Conservation (phyloP, 1,139 yeast genomes). For the Kodamaea arcana region DNA sequence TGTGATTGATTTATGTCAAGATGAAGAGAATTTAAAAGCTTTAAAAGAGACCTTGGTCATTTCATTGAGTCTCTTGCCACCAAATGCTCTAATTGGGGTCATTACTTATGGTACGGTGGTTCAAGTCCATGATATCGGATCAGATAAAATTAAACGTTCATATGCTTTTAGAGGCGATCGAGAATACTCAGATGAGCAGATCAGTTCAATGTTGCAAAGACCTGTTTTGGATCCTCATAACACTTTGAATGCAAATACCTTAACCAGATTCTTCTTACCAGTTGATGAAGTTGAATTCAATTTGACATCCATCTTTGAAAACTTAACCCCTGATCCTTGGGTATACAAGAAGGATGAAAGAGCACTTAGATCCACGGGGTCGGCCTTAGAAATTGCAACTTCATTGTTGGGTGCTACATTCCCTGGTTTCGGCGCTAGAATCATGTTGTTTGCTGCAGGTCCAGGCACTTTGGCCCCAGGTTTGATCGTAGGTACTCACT, state of each 20-base stretch:
- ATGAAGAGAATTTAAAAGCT: slow-evolving; percentile 85
- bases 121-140: slow-evolving; percentile 88
- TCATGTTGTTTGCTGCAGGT: slow-evolving; percentile 90
- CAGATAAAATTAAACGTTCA: slow-evolving; percentile 70
- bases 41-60: slow-evolving; percentile 82
- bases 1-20: slow-evolving; percentile 92
- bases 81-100: slow-evolving; percentile 87
- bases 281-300: slow-evolving; percentile 84
- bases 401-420: slow-evolving; percentile 80
- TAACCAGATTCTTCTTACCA: slow-evolving; percentile 79
- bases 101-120: slow-evolving; percentile 94
- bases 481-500: slow-evolving; percentile 83
- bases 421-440: slow-evolving; percentile 86
- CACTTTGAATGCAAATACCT: slow-evolving; percentile 38
- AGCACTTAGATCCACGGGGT: slow-evolving; percentile 89
- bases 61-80: slow-evolving; percentile 81
- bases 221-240: slow-evolving; percentile 33
- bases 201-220: slow-evolving; percentile 68
- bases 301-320: slow-evolving; percentile 76
- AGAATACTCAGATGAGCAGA: slow-evolving; percentile 74
- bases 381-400: slow-evolving; percentile 84
- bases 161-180: slow-evolving; percentile 92
- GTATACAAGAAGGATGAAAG: slow-evolving; percentile 83
- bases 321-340: slow-evolving; percentile 86
- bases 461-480: slow-evolving; percentile 97